Conservation (phyloP, 257 asterid species). For the Voacanga thouarsii region DNA sequence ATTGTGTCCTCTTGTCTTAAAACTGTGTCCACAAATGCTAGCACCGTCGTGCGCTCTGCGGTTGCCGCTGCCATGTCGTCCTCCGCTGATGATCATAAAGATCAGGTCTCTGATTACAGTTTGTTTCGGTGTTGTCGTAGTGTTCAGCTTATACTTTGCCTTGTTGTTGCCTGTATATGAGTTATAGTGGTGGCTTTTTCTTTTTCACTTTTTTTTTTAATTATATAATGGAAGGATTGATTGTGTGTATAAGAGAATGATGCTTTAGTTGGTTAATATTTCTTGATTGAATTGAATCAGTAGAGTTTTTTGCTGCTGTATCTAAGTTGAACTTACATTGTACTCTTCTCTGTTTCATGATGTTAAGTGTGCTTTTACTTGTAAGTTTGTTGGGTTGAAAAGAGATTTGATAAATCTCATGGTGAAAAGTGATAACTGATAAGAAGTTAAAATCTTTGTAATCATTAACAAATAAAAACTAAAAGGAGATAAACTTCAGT, state of each 20-base stretch:
- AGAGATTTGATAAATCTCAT: too few relatives aligned
- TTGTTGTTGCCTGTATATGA: not conserved
- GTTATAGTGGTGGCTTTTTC: not conserved
- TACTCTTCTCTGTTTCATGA: too few relatives aligned
- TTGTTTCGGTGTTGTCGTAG: slow-evolving; percentile 1
- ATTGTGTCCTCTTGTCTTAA: slow-evolving; percentile 68
- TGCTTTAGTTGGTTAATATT: not conserved
- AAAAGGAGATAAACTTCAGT: too few relatives aligned
- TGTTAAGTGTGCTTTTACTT: too few relatives aligned
- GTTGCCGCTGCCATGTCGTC: slow-evolving; percentile 66
- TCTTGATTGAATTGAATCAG: too few relatives aligned
- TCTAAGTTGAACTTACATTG: not conserved
- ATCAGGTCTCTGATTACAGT: slow-evolving; percentile 41
- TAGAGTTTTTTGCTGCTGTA: not conserved
- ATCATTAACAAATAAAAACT: too few relatives aligned
- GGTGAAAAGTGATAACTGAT: not conserved
- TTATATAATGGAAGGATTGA: not conserved
- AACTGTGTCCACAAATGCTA: slow-evolving; percentile 72
- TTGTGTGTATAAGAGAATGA: not conserved
- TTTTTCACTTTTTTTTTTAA: not conserved
- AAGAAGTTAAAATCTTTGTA: not conserved
- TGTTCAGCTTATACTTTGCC: slow-evolving; percentile 5
- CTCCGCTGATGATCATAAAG: slow-evolving; percentile 56
- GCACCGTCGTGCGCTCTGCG: slow-evolving; percentile 71
- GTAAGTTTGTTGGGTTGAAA: too few relatives aligned